Percentiles rank a stretch among this genome's conserved stretches.
These are phyloP conservation scores for Cyclotella kingstonii DNA, from an alignment of 108 stramenopile species.

Conservation along the genomic window DNA sequence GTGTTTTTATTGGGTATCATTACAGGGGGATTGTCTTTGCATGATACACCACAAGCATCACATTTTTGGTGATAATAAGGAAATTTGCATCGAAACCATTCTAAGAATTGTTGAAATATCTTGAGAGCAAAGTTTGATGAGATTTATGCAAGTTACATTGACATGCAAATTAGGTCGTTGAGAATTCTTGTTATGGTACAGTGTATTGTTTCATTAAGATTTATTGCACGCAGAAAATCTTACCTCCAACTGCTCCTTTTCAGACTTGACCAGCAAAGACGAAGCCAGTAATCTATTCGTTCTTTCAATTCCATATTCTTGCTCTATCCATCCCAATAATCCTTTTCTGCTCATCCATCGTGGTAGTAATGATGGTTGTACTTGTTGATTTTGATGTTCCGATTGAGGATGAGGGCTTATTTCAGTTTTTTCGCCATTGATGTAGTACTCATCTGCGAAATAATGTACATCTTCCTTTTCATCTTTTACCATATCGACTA, in stretches of 20 bases:
- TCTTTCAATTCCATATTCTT: slow-evolving; percentile 47
- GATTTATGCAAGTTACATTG: too few relatives aligned
- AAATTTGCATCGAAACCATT: slow-evolving; percentile 58
- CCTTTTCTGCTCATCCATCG: slow-evolving; percentile 12
- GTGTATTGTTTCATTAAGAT: not conserved
- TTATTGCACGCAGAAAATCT: not conserved
- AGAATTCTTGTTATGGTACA: slow-evolving; percentile 6
- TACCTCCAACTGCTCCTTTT: slow-evolving; percentile 41
- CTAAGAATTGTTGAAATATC: slow-evolving; percentile 47
- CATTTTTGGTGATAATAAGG: slow-evolving; percentile 68
- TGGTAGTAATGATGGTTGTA: not conserved
- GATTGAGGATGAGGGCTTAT: not conserved
- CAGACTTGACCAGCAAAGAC: slow-evolving; percentile 18
- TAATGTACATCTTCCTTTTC: slow-evolving; percentile 35
- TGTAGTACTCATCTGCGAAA: not conserved
- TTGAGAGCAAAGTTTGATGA: not conserved
- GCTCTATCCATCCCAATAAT: slow-evolving; percentile 46
- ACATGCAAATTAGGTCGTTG: too few relatives aligned
- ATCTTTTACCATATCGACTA: slow-evolving; percentile 54
- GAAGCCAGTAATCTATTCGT: slow-evolving; percentile 30
- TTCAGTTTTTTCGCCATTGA: not conserved
- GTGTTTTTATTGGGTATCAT: not conserved
- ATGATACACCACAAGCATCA: slow-evolving; percentile 50
- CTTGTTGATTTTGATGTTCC: not conserved
- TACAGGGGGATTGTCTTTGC: slow-evolving; percentile 41